Evolutionary conservation across 1,284 basidiomycete species (phyloP), one percentile per base, ranked within the genome.

Genomic region (Malassezia furfur): DNA sequence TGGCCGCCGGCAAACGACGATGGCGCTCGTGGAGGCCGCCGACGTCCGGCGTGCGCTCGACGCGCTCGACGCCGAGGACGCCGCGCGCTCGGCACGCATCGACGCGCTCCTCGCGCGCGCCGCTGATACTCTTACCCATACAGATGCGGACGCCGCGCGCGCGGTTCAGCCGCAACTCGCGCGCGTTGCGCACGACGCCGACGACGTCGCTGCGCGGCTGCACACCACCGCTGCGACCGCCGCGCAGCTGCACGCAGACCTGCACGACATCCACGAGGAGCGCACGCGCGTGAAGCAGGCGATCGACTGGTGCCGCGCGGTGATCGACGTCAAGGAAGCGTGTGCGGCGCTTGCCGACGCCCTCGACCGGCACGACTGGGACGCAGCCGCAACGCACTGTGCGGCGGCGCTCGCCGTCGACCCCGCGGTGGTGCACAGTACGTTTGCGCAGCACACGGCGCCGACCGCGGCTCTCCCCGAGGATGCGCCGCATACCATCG

Each of bases 341-440:
- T 78, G 98, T 22, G 78, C 81, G 30, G 83, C 84, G 15, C 79
- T 96, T 8, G 84, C 86, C 57, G 75, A 79, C 0, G 82, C 88
- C 5, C 91, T 96, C 36, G 86, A 88, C 36, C 80, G 79, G 54
- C 82, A 85, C 62, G 94, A 98, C 72, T 99, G 93, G 91, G 93
- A 96, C 73, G 83, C 87, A 14, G 93, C 93, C 1, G 85, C 89
- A 0, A 80, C 88, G 60, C 85, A 91, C 68, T 94, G 91, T 76
- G 84, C 87, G 17, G 79, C 88, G 31, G 93, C 91, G 1, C 91
- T 91, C 84, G 80, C 84, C 0, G 79, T 96, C 25, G 85, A 90
- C 3, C 70, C 78, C 5, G 82, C 84, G 37, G 84, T 98, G 28
- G 82, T 87, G 25, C 81, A 83, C 21, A 88, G 89, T 7, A 80